Percentiles rank a stretch among this genome's conserved stretches.
Conservation (phyloP, 352 stramenopile genomes). For the Pythium folliculosum region DNA sequence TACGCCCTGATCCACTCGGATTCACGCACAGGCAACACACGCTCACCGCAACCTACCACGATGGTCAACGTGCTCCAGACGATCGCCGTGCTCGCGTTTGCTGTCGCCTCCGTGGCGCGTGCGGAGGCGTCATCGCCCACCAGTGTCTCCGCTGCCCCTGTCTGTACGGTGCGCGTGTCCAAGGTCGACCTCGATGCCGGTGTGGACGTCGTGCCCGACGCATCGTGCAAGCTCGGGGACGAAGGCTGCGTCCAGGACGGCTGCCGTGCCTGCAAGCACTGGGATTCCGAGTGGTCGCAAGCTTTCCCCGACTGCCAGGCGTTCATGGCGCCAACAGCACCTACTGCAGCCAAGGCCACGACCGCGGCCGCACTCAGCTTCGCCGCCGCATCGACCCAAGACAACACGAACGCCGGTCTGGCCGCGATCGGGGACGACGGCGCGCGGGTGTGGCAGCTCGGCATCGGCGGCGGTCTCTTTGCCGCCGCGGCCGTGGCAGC, state of each 20-base stretch:
- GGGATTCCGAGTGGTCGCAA: neutral
- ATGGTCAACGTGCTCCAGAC: neutral
- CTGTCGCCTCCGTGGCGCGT: neutral
- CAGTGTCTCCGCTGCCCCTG: too few relatives aligned
- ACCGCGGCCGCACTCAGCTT: too few relatives aligned
- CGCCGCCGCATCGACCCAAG: neutral
- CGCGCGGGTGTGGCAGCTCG: neutral
- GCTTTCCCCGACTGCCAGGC: neutral
- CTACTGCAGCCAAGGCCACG: neutral
- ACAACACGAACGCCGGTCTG: neutral
- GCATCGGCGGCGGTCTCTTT: neutral
- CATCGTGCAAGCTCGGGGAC: neutral
- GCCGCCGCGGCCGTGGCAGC: neutral
- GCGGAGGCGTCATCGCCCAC: too few relatives aligned
- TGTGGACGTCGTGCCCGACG: conserved; percentile 6
- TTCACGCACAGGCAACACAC: neutral
- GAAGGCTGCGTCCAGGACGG: neutral
- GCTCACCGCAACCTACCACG: neutral
- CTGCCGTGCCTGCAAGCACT: conserved; percentile 7
- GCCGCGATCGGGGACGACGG: neutral
- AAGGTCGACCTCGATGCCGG: neutral
- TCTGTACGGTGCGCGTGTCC: neutral
- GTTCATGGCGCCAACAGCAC: neutral
- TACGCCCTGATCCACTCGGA: too few relatives aligned
- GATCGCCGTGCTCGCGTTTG: neutral